Percentiles rank a stretch among this genome's conserved stretches.
phyloP scores from a whole-genome alignment of 768 basidiomycete genomes.

The Pisolithus tinctorius region DNA sequence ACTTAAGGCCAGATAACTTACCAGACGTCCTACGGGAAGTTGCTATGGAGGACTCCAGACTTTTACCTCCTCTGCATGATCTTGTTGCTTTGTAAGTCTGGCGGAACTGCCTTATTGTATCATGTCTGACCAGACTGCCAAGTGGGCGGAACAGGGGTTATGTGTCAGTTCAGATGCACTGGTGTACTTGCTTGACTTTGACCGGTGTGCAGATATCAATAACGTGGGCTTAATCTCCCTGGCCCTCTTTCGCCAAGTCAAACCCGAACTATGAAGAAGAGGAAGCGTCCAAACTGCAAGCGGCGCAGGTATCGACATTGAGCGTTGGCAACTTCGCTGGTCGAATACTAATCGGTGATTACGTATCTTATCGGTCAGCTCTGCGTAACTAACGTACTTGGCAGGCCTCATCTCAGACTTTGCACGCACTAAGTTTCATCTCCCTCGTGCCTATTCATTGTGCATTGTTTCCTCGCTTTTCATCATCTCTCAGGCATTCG shows the following conservation, averaged over 20 bases:
- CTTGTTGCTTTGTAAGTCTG: slow-evolving; percentile 47
- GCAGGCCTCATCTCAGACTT: slow-evolving; percentile 66
- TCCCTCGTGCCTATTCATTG: slow-evolving; percentile 65
- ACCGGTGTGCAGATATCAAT: slow-evolving; percentile 61
- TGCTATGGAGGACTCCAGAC: slow-evolving; percentile 44
- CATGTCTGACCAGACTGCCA: slow-evolving; percentile 1
- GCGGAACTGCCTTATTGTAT: background rate
- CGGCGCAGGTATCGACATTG: slow-evolving; percentile 76
- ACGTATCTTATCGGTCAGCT: background rate
- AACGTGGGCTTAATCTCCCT: slow-evolving; percentile 77
- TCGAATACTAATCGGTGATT: slow-evolving; percentile 65
- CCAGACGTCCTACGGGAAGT: slow-evolving; percentile 51
- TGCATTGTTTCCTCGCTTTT: slow-evolving; percentile 60
- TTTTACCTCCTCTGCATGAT: slow-evolving; percentile 61
- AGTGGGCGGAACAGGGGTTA: slow-evolving; percentile 72
- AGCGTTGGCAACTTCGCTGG: slow-evolving; percentile 79
- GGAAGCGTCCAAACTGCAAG: slow-evolving; percentile 69
- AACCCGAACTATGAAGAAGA: slow-evolving; percentile 57
- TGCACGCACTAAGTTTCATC: slow-evolving; percentile 43
- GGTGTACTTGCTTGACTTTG: background rate
- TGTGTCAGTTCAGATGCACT: slow-evolving; percentile 45
- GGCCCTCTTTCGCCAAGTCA: slow-evolving; percentile 54
- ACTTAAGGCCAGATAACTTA: slow-evolving; percentile 16
- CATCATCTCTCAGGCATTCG: slow-evolving; percentile 64
- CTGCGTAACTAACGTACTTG: background rate